Percentiles rank a stretch among this genome's conserved stretches.
Evolutionary conservation across 1,284 basidiomycete species (phyloP).

Genomic region (Puccinia triticina): DNA sequence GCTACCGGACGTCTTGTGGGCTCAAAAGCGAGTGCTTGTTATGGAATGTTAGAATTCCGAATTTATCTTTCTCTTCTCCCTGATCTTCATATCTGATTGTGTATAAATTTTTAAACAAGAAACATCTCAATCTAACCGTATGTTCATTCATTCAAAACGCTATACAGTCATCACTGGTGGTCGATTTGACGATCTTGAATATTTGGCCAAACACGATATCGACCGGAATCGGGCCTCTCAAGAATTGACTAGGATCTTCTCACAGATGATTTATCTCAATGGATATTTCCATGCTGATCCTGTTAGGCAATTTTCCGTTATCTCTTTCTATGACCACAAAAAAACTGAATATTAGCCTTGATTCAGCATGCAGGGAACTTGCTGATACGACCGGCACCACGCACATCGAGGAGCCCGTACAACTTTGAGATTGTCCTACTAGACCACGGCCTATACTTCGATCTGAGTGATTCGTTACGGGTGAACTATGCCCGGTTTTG

Average conservation of each 20-base stretch:
- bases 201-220: constrained; percentile 79
- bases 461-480: constrained; percentile 75
- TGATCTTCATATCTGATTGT: not conserved
- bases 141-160: not conserved
- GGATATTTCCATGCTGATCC: constrained; percentile 66
- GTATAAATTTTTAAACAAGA: not conserved
- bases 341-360: too few relatives aligned
- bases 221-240: constrained; percentile 91
- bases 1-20: constrained; percentile 82
- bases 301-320: constrained; percentile 5
- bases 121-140: not conserved
- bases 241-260: constrained; percentile 75
- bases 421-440: constrained; percentile 92
- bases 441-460: constrained; percentile 89
- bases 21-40: constrained; percentile 81
- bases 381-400: constrained; percentile 76
- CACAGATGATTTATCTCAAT: constrained; percentile 93
- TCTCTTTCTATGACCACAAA: not conserved
- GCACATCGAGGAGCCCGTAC: constrained; percentile 73
- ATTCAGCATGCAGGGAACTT: constrained; percentile 71
- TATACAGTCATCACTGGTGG: constrained; percentile 70
- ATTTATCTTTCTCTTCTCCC: constrained; percentile 16
- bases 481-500: constrained; percentile 71
- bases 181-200: constrained; percentile 84
- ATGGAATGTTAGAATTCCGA: constrained; percentile 72